Percentiles rank a stretch among this genome's conserved stretches.
Conservation (phyloP, 768 basidiomycete species). For the Tricholoma hemisulphureum region DNA sequence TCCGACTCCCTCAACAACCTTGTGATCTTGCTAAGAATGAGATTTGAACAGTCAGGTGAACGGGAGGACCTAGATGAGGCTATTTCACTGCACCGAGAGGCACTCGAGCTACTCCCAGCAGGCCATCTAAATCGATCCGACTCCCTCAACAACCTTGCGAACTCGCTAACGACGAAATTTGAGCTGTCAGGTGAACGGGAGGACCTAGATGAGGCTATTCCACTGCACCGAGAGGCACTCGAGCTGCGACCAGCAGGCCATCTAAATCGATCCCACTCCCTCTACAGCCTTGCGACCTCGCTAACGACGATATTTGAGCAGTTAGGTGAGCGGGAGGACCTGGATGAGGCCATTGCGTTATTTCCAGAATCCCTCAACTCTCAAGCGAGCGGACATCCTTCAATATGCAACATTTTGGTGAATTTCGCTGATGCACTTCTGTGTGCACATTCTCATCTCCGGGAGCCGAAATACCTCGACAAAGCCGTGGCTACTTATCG, state of each 20-base stretch:
- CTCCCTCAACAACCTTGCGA: slow-evolving; percentile 26
- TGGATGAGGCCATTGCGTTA: slow-evolving; percentile 5
- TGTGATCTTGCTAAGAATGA: slow-evolving; percentile 12
- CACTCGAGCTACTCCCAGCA: slow-evolving; percentile 20
- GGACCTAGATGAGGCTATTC: slow-evolving; percentile 28
- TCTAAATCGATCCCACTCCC: slow-evolving; percentile 5
- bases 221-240: slow-evolving; percentile 6
- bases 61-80: slow-evolving; percentile 24
- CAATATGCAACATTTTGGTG: not conserved
- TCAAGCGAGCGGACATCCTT: not conserved
- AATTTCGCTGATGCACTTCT: slow-evolving; percentile 4
- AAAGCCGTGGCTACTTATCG: slow-evolving; percentile 12
- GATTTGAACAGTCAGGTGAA: slow-evolving; percentile 26
- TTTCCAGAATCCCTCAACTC: not conserved
- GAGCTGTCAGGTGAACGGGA: slow-evolving; percentile 16
- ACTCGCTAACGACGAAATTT: slow-evolving; percentile 26
- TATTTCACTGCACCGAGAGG: slow-evolving; percentile 23
- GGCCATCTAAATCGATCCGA: slow-evolving; percentile 16
- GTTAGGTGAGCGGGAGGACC: slow-evolving; percentile 1
- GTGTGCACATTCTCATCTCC: not conserved
- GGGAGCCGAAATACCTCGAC: slow-evolving; percentile 5
- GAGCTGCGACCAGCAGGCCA: slow-evolving; percentile 15
- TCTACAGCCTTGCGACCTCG: slow-evolving; percentile 10
- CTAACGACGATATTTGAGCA: slow-evolving; percentile 4
- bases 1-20: slow-evolving; percentile 16